Base-by-base conservation (phyloP, 2,329 filamentous ascomycete species). In the Torrubiella hemipterigena region DNA sequence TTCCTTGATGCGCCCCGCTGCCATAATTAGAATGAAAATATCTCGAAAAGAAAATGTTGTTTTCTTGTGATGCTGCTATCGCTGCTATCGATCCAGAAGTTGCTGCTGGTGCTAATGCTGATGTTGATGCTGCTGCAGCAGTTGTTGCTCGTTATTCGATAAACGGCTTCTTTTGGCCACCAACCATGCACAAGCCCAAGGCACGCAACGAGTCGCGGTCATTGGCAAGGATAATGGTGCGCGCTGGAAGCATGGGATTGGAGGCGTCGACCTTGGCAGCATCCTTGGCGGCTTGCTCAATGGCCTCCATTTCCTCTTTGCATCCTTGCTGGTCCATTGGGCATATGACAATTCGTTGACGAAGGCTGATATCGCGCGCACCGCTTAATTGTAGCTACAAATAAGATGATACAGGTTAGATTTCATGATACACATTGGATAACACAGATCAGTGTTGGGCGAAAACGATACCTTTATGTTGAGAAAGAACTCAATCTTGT, bases 221-320 rank as follows among this genome's bases (percentile, higher is more conserved):
- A 38, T 71, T 78, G 5, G 84, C 77, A 30, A 81, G 67, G 35
- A 96, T 73, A 39, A 98, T 91, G 7, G 73, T 77, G 39, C 79
- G 77, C 2, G 87, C 79, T 1, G 91, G 87, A n/a, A 95, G 59
- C 78, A 93, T 87, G 0, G 87, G 91, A 38, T 93, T 84, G 39
- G 91, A 82, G 1, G 81, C 81, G 43, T 89, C 85, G 38, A 96
- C 79, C 38, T 82, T 76, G 12, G 83, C 81, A 3, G 91, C 89
- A 45, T 96, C 89, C 55, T 87, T 89, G 26, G 91, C 91, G 1
- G 91, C 83, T 56, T 94, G 85, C 51, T 95, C 87, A 40, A 98
- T 96, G 22, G 87, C 87, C 47, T 94, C 87, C 85, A 98, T 95
- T 59, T 96, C 91, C 51, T 95, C 87, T 55, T 93, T 95, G 60